Percentiles rank a stretch among this genome's conserved stretches.
Conservation (phyloP, 2,329 filamentous ascomycete genomes). For the Diaporthe sp. region DNA sequence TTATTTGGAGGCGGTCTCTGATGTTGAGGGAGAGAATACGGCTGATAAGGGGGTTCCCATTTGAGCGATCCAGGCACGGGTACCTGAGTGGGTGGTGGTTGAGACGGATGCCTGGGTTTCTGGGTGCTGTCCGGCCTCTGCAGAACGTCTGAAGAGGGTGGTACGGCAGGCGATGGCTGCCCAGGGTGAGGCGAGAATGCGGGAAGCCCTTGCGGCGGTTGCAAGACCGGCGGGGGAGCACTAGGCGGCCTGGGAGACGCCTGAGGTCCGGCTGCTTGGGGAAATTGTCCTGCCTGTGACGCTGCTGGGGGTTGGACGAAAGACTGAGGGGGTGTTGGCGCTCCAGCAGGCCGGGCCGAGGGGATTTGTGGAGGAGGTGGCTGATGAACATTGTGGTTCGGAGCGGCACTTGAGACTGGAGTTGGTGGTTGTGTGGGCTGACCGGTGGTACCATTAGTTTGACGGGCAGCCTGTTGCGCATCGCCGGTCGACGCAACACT, state of each 20-base stretch:
- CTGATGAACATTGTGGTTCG: slow-evolving; percentile 13
- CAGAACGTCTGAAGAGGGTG: slow-evolving; percentile 48
- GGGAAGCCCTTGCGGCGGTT: slow-evolving; percentile 55
- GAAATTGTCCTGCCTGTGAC: slow-evolving; percentile 18
- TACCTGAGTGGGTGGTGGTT: slow-evolving; percentile 45
- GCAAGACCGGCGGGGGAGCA: slow-evolving; percentile 52
- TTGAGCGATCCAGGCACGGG: slow-evolving; percentile 52
- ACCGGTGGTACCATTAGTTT: slow-evolving; percentile 40
- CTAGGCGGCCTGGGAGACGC: slow-evolving; percentile 33
- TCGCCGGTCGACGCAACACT: slow-evolving; percentile 29
- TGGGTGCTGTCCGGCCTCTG: slow-evolving; percentile 52
- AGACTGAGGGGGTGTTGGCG: slow-evolving; percentile 35
- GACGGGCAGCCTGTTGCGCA: slow-evolving; percentile 20
- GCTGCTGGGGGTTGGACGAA: slow-evolving; percentile 18
- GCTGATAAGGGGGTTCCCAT: slow-evolving; percentile 59
- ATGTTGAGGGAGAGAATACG: slow-evolving; percentile 44
- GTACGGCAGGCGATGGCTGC: slow-evolving; percentile 47
- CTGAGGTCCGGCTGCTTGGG: slow-evolving; percentile 25
- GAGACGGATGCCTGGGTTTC: slow-evolving; percentile 49
- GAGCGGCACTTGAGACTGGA: slow-evolving; percentile 33
- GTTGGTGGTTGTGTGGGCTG: slow-evolving; percentile 26
- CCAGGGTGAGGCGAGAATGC: slow-evolving; percentile 48
- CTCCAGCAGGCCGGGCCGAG: slow-evolving; percentile 27
- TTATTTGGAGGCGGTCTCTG: slow-evolving; percentile 33
- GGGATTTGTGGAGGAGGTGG: slow-evolving; percentile 27